Evolutionary conservation across 2,329 filamentous ascomycete genomes (phyloP), one percentile per base, ranked within the genome.

Genomic region (Albophoma yamanashiensis): DNA sequence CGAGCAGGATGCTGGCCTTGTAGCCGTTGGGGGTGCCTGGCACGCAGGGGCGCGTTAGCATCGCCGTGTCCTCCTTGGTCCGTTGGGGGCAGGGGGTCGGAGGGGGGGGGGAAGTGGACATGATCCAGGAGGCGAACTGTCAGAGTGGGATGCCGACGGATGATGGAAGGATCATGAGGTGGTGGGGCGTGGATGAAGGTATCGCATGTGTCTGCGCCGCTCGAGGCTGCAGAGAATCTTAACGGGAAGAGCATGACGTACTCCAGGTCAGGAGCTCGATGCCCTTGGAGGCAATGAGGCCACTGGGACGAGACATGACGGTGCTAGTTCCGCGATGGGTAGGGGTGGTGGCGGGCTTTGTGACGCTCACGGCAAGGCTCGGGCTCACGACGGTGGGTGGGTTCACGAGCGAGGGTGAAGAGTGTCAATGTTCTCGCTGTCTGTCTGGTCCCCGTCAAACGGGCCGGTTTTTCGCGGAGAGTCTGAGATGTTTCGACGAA

Each of bases 221-320:
- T 34, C n/a, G 47, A 14, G 2, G 25, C 45, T 31, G 25, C 45
- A 50, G 9, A 8, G 14, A 9, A 15, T 34, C 15, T n/a, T 9
- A 27, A 9, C 27, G 27, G 25, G 25, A 12, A 17, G 25, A 11
- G 17, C 34, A 34, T 22, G 38, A 63, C 67, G 58, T 67, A 75
- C 77, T 75, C 63, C 76, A 82, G 0, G 84, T 88, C 39, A 88
- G 74, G 62, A 87, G 79, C 74, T 88, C 85, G 62, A 88, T 84
- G 71, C 85, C 85, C 58, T 81, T 82, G 64, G 78, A 82, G 66
- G 83, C 84, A 64, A 84, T 82, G 61, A 86, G 75, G 60, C 84
- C 83, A 7, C 78, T 83, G 20, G 71, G 70, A 60, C 69, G 69
- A 50, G 69, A 60, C 70, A 73, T 71, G 57, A 58, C 20, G 55